These are phyloP conservation scores for Penicillium arizonense DNA, from an alignment of 495 filamentous ascomycete genomes.

Conservation along the genomic window DNA sequence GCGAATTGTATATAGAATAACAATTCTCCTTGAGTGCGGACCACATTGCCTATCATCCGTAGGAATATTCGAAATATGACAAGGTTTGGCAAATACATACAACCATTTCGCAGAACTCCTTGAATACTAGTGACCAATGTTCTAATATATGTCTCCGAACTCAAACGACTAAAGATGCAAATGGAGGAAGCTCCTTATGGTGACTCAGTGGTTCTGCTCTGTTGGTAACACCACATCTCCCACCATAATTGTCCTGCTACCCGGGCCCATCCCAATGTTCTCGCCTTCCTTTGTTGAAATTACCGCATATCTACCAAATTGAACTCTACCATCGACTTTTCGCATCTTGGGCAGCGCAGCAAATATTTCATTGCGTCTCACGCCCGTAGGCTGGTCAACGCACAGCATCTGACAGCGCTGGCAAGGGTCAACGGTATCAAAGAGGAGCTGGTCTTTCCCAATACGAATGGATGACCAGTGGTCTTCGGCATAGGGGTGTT, in stretches of 20 bases:
- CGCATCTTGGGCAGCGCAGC: slow-evolving; percentile 83
- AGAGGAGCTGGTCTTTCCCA: slow-evolving; percentile 36
- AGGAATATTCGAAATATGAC: too few species aligned
- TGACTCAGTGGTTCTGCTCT: slow-evolving; percentile 16
- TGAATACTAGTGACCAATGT: too few species aligned
- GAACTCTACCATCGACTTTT: slow-evolving; percentile 74
- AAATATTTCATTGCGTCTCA: slow-evolving; percentile 80
- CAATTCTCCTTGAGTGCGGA: too few species aligned
- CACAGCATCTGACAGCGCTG: slow-evolving; percentile 95
- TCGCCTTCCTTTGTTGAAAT: slow-evolving; percentile 21
- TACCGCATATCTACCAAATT: slow-evolving; percentile 78
- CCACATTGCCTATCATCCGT: too few species aligned
- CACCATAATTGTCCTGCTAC: slow-evolving; percentile 36
- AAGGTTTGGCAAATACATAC: too few species aligned
- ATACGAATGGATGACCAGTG: slow-evolving; percentile 41
- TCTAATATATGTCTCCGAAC: too few species aligned
- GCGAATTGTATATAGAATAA: too few species aligned
- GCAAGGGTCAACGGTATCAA: slow-evolving; percentile 77
- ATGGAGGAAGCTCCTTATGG: too few species aligned
- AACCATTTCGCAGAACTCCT: too few species aligned
- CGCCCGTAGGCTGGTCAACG: slow-evolving; percentile 81
- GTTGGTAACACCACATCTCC: slow-evolving; percentile 40
- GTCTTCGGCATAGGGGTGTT: slow-evolving; percentile 34
- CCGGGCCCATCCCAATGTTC: slow-evolving; percentile 13
- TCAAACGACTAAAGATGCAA: too few species aligned